These are phyloP conservation scores for Scenedesmus sp. DNA, from an alignment of 163 green algal genomes.

Conservation along the genomic window DNA sequence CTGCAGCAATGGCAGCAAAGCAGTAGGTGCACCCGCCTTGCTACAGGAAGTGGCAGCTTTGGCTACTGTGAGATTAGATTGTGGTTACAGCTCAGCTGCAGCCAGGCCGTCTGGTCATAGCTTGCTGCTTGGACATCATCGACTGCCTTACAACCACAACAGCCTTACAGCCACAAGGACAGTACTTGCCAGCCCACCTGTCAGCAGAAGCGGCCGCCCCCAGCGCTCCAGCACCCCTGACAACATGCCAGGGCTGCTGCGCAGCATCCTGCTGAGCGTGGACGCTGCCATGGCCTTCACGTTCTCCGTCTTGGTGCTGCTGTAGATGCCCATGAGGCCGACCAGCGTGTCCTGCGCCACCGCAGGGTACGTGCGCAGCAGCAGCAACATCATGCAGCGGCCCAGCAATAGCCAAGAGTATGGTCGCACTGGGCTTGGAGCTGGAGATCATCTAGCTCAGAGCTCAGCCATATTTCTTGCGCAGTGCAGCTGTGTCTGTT, in stretches of 20 bases:
- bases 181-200: slow-evolving; percentile 3
- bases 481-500: no score
- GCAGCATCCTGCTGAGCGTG: slow-evolving; percentile 77
- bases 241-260: slow-evolving; percentile 67
- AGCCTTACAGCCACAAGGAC: not conserved
- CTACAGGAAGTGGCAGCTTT: not conserved
- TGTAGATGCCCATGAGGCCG: slow-evolving; percentile 74
- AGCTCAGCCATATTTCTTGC: no score
- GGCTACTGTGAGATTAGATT: no score
- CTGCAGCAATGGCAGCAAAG: slow-evolving; percentile 40
- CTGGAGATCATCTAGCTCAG: no score
- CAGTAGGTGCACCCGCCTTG: not conserved
- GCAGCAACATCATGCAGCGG: no score
- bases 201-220: slow-evolving; percentile 22
- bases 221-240: slow-evolving; percentile 71
- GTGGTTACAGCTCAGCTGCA: no score
- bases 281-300: slow-evolving; percentile 81
- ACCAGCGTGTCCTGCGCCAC: slow-evolving; percentile 61
- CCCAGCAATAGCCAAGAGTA: not conserved
- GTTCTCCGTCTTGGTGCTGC: slow-evolving; percentile 72
- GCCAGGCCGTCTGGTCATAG: not conserved
- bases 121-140: not conserved
- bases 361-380: no score
- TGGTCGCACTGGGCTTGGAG: no score
- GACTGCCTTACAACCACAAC: no score